Base-by-base conservation (phyloP, 208 protist genomes). In the Novymonas esmeraldas region DNA sequence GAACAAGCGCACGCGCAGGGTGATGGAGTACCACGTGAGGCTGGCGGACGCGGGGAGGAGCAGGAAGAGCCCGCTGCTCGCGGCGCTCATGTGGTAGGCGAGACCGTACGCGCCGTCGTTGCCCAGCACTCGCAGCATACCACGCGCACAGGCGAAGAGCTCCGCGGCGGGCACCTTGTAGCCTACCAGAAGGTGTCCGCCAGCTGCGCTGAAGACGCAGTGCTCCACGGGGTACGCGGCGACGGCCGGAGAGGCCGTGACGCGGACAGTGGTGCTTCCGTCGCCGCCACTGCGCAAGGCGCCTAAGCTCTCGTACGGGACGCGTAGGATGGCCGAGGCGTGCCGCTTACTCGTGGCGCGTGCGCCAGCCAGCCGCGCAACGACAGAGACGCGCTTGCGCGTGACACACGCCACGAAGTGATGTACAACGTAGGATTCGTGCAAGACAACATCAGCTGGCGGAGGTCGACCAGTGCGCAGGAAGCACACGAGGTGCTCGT, bases 1-100 rank as follows among this genome's bases (percentile, higher is more conserved):
- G 28, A 56, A 68, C n/a, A 85, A 26, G 10, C 45, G 29, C 52
- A 89, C 60, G n/a, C 50, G 41, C 20, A 76, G 55, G 3, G n/a
- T 22, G 13, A 75, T 26, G 31, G 33, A 24, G 31, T 26, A 57
- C 29, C 13, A 14, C 10, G 44, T 56, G 14, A 67, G 51, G 29
- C 64, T 55, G 20, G 18, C 29, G 13, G 51, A 20, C 20, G 72
- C 57, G 4, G 61, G 63, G 20, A 51, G 55, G 29, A 72, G 42
- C 14, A 78, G 54, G 42, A 67, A 67, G 4, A 78, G 48, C 16
- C 72, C 72, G 44, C 64, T 78, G 52, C 51, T 64, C 26, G 61
- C 58, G 28, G 57, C 55, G 0, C 66, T 50, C 73, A 79, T 64
- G 29, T 73, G 63, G 51, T 79, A 74, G 10, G 60, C 65, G 5